Percentiles rank a stretch among this genome's conserved stretches.
These are phyloP conservation scores for Colletotrichum tofieldiae DNA, from an alignment of 2,329 filamentous ascomycete genomes.

Conservation along the genomic window DNA sequence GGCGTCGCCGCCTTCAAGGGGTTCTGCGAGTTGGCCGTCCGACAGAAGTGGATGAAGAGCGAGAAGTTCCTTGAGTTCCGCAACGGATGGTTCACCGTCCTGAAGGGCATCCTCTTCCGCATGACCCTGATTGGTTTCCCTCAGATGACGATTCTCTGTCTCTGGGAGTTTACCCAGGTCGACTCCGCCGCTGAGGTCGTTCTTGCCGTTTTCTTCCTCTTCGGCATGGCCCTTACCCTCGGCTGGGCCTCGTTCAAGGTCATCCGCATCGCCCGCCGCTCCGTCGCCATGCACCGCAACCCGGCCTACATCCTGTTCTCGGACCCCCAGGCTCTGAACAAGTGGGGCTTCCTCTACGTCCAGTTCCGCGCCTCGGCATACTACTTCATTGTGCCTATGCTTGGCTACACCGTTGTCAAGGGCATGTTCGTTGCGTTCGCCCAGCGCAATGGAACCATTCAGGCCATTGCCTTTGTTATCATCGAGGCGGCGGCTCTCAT, in stretches of 20 bases:
- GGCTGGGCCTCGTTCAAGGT: slow-evolving; percentile 93
- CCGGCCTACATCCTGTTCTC: slow-evolving; percentile 98
- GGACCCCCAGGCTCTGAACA: slow-evolving; percentile 93
- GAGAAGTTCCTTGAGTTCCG: slow-evolving; percentile 95
- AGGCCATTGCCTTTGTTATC: slow-evolving; percentile 86
- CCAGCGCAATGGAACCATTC: slow-evolving; percentile 79
- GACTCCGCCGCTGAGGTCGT: slow-evolving; percentile 91
- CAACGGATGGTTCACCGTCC: slow-evolving; percentile 91
- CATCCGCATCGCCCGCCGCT: slow-evolving; percentile 88
- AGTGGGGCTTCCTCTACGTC: slow-evolving; percentile 98
- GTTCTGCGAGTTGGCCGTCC: slow-evolving; percentile 82
- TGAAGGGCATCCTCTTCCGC: slow-evolving; percentile 95
- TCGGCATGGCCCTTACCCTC: slow-evolving; percentile 84
- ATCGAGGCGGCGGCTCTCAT: slow-evolving; percentile 87
- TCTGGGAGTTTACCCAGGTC: slow-evolving; percentile 91
- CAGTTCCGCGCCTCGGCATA: slow-evolving; percentile 96
- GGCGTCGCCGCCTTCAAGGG: slow-evolving; percentile 86
- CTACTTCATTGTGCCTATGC: slow-evolving; percentile 89
- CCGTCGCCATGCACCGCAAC: slow-evolving; percentile 93
- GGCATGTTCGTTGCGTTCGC: slow-evolving; percentile 89
- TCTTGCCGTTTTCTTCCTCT: slow-evolving; percentile 89
- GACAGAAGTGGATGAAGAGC: slow-evolving; percentile 82
- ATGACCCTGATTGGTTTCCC: slow-evolving; percentile 92
- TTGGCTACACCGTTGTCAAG: slow-evolving; percentile 88
- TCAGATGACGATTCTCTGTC: slow-evolving; percentile 89